Base-by-base conservation (phyloP, 2,329 filamentous ascomycete genomes). In the Tolypocladium ophioglossoides region DNA sequence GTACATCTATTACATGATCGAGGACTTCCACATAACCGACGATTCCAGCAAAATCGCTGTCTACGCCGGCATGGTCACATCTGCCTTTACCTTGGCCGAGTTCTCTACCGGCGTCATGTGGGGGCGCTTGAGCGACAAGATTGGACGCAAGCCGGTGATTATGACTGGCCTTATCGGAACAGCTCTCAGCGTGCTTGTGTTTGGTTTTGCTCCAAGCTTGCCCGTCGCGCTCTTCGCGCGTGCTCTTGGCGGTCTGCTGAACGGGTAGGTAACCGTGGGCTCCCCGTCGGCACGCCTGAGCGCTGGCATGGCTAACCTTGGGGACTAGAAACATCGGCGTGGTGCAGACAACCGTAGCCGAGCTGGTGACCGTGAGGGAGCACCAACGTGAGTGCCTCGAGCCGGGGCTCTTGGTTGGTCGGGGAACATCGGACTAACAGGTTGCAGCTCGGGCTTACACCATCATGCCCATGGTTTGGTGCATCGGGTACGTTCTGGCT, bases 381-480 rank as follows among this genome's bases (percentile, higher is more conserved):
- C 91, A 97, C 68, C 91, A 97, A 70, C 87, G 87, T 90, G 71
- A 72, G 86, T 74, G 53, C 35, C 38, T 24, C 30, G 18, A 27
- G 38, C 22, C 30, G n/a, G 4, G 6, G 10, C 37, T 16, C 27
- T 39, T 16, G 20, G 11, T 4, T 20, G 14, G 24, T n/a, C 14
- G 16, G 38, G 14, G 74, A 63, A 48, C 3, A 16, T 27, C 27
- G 35, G 18, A 32, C 53, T 50, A 10, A 54, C 46, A 10, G 18
- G 51, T 53, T 52, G 55, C 57, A 91, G 87, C 91, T 61, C 89
- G 89, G 63, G 94, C 92, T 51, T 99, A 95, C 72, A 90, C 92
- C 14, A 91, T 97, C 62, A 96, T 99, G 91, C 94, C 94, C 8
- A 90, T 96, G 68, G 89, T 97, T 30, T 99, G 94, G 94, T 96